These are phyloP conservation scores for Geotrichum fermentans DNA, from an alignment of 1,139 yeast genomes.

Conservation along the genomic window DNA sequence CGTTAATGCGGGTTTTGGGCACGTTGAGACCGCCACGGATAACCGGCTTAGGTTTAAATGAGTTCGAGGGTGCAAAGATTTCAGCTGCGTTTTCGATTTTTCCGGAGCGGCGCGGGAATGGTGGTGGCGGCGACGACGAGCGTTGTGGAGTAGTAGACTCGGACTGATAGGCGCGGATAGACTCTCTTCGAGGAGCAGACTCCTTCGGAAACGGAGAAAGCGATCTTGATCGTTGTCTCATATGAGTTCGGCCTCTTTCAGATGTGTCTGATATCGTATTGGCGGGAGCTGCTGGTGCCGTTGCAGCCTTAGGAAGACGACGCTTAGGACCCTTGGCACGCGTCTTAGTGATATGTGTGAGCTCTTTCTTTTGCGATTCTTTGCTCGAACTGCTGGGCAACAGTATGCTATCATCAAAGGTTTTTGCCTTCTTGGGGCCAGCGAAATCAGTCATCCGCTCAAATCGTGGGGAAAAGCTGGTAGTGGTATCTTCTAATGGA, in stretches of 20 bases:
- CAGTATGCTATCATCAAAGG: constrained; percentile 16
- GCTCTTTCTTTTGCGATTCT: constrained; percentile 27
- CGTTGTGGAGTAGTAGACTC: constrained; percentile 1
- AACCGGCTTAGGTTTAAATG: constrained; percentile 1
- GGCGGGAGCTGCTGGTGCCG: neutral
- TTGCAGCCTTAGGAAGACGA: constrained; percentile 48
- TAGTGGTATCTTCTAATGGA: constrained; percentile 16
- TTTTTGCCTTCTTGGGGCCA: constrained; percentile 18
- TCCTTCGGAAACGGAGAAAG: constrained; percentile 4
- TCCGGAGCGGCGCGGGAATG: neutral
- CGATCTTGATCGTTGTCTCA: constrained; percentile 13
- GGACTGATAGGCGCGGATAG: neutral
- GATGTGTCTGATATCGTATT: neutral
- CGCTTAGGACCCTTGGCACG: constrained; percentile 75
- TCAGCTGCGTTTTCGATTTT: neutral
- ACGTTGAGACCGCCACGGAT: neutral
- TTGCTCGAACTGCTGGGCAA: constrained; percentile 5
- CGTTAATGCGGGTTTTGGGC: constrained; percentile 4
- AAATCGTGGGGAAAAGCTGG: constrained; percentile 20
- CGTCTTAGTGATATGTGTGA: constrained; percentile 56
- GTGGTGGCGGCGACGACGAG: constrained; percentile 5
- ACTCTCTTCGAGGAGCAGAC: neutral
- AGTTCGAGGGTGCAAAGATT: constrained; percentile 3
- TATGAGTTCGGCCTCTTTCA: neutral
- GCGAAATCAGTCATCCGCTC: constrained; percentile 17